A percentile compares a stretch with the other conserved stretches of the same genome.
These are phyloP conservation scores for Hymenoscyphus scutula DNA, from an alignment of 2,329 filamentous ascomycete species.

Conservation along the genomic window DNA sequence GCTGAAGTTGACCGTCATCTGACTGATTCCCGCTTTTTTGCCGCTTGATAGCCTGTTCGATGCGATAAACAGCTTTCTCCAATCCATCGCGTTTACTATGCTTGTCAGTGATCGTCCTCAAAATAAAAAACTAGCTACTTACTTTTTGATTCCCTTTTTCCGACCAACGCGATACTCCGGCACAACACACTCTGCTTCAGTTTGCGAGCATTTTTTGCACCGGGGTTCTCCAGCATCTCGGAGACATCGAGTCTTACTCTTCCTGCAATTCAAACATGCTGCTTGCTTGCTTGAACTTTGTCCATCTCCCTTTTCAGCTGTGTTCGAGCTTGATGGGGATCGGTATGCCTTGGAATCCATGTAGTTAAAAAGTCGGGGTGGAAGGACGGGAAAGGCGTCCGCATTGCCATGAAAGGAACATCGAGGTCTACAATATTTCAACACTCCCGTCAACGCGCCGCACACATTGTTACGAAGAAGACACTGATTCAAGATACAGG, in stretches of 20 bases:
- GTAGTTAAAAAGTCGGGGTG: slow-evolving; percentile 16
- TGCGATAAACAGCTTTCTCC: slow-evolving; percentile 71
- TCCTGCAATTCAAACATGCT: slow-evolving; percentile 62
- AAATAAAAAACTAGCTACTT: slow-evolving; percentile 27
- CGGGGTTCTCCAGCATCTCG: slow-evolving; percentile 49
- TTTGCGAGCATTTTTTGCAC: slow-evolving; percentile 61
- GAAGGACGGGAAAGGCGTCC: background rate
- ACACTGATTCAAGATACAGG: background rate
- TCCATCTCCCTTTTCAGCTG: slow-evolving; percentile 21
- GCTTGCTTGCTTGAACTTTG: slow-evolving; percentile 38
- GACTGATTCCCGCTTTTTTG: slow-evolving; percentile 41
- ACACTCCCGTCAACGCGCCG: background rate
- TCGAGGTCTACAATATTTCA: background rate
- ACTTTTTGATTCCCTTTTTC: slow-evolving; percentile 78
- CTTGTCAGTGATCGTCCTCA: background rate
- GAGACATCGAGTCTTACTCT: slow-evolving; percentile 67
- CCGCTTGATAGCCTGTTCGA: slow-evolving; percentile 66
- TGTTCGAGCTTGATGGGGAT: slow-evolving; percentile 27
- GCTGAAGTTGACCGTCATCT: slow-evolving; percentile 41
- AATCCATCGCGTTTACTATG: slow-evolving; percentile 69
- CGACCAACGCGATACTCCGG: slow-evolving; percentile 72
- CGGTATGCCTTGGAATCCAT: slow-evolving; percentile 16
- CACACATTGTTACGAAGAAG: background rate
- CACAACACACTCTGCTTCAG: slow-evolving; percentile 61
- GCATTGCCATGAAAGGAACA: slow-evolving; percentile 10